Percentiles rank a stretch among this genome's conserved stretches.
These are phyloP conservation scores for Byssoonygena ceratinophila DNA, from an alignment of 2,329 filamentous ascomycete genomes.

Conservation along the genomic window DNA sequence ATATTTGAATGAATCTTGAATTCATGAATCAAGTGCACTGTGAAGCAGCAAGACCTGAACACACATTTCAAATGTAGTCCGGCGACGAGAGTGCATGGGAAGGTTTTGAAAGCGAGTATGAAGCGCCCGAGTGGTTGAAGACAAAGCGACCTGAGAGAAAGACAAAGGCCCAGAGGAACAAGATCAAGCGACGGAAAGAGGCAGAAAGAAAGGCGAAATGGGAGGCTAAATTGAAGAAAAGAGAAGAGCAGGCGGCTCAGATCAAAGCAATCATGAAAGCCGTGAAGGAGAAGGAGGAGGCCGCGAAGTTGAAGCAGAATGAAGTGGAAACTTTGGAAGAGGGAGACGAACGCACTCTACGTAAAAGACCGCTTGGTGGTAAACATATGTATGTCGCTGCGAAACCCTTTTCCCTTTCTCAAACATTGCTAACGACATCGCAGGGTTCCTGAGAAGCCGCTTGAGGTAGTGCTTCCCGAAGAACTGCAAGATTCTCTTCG, in stretches of 20 bases:
- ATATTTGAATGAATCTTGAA: no score
- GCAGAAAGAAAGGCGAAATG: constrained; percentile 67
- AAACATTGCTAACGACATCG: constrained; percentile 7
- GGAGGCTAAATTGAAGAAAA: constrained; percentile 62
- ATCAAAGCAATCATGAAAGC: constrained; percentile 57
- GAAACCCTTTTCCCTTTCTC: neutral
- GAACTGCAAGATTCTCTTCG: constrained; percentile 73
- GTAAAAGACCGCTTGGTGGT: constrained; percentile 61
- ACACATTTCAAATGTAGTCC: no score
- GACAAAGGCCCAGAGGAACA: constrained; percentile 76
- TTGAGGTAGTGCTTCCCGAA: constrained; percentile 73
- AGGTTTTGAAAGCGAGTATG: constrained; percentile 68
- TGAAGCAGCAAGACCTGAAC: no score
- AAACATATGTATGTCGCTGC: constrained; percentile 39
- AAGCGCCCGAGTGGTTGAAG: constrained; percentile 53
- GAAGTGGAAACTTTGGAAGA: constrained; percentile 38
- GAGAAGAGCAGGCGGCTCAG: constrained; percentile 58
- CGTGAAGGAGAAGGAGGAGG: constrained; percentile 41
- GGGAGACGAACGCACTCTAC: constrained; percentile 53
- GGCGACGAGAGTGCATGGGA: constrained; percentile 91
- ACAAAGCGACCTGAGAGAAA: constrained; percentile 74
- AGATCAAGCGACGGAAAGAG: constrained; percentile 76
- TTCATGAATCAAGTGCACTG: no score
- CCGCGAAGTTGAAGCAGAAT: constrained; percentile 30
- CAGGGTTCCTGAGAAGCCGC: constrained; percentile 56